These are phyloP conservation scores for Hawksworthiomyces lignivorus DNA, from an alignment of 2,329 filamentous ascomycete species.

Conservation along the genomic window DNA sequence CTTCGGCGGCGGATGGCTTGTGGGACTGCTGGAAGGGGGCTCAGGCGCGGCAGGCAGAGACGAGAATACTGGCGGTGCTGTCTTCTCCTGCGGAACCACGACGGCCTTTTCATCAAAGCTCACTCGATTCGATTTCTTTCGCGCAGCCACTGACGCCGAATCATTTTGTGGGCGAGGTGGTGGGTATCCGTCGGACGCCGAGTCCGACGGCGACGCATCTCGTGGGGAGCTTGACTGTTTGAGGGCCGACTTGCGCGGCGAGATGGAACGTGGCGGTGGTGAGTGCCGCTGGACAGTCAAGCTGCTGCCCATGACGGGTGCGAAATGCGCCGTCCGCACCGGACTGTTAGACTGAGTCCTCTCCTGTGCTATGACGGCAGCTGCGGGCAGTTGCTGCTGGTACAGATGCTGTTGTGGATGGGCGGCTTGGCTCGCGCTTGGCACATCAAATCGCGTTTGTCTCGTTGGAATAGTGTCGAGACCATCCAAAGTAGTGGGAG, in stretches of 20 bases:
- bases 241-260: constrained; percentile 69
- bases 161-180: not conserved
- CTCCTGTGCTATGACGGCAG: constrained; percentile 6
- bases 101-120: constrained; percentile 64
- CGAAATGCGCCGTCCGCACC: constrained; percentile 61
- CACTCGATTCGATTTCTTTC: constrained; percentile 62
- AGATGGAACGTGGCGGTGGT: constrained; percentile 62
- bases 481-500: constrained; percentile 20
- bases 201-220: constrained; percentile 42
- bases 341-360: constrained; percentile 52
- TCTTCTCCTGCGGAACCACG: constrained; percentile 24
- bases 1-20: constrained; percentile 2
- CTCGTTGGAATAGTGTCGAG: constrained; percentile 29
- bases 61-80: not conserved
- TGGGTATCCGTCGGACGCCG: constrained; percentile 33
- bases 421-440: too few relatives aligned
- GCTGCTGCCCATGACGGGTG: constrained; percentile 39
- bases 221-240: constrained; percentile 55
- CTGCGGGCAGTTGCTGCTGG: not conserved
- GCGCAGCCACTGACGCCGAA: constrained; percentile 19
- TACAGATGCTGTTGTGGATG: constrained; percentile 4
- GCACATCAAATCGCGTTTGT: too few relatives aligned
- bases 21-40: not conserved
- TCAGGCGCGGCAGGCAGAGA: constrained; percentile 7
- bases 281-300: constrained; percentile 52